phyloP scores from a whole-genome alignment of 2,329 filamentous ascomycete genomes.

The Eurotiales sp. region DNA sequence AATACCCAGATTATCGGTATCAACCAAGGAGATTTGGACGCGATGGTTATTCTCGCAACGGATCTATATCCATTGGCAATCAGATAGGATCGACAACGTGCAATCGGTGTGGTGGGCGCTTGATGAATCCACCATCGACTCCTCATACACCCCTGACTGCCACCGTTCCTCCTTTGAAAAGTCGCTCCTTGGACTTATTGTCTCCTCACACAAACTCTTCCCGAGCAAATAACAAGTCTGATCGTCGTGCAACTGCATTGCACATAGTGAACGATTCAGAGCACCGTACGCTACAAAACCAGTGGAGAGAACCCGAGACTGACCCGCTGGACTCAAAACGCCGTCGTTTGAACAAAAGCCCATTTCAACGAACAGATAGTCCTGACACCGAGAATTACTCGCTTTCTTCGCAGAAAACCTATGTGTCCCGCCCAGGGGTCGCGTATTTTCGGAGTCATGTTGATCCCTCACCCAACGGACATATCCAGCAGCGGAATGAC shows the following conservation, averaged over 20 bases:
- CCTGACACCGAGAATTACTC: constrained; percentile 39
- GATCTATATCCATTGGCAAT: constrained; percentile 34
- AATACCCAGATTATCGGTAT: constrained; percentile 93
- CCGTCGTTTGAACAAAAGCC: constrained; percentile 54
- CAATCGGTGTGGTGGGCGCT: constrained; percentile 44
- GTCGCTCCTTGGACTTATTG: constrained; percentile 25
- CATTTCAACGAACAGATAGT: constrained; percentile 36
- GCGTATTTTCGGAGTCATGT: constrained; percentile 31
- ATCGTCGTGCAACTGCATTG: constrained; percentile 23
- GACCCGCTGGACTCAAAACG: constrained; percentile 59
- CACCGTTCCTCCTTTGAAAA: constrained; percentile 31
- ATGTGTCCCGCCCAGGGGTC: constrained; percentile 41
- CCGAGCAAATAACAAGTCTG: constrained; percentile 19
- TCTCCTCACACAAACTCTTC: constrained; percentile 22
- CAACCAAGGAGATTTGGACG: constrained; percentile 71
- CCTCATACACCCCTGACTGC: constrained; percentile 41
- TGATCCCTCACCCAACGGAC: constrained; percentile 55
- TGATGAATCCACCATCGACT: constrained; percentile 44
- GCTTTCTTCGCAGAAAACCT: constrained; percentile 35
- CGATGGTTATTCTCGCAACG: constrained; percentile 42
- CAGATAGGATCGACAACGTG: constrained; percentile 36
- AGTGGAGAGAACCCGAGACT: constrained; percentile 33
- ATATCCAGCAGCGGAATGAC: constrained; percentile 15
- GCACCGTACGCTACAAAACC: constrained; percentile 21
- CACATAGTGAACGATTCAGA: constrained; percentile 23